phyloP scores from a whole-genome alignment of 2,329 filamentous ascomycete genomes.

The Polytolypa hystricis region DNA sequence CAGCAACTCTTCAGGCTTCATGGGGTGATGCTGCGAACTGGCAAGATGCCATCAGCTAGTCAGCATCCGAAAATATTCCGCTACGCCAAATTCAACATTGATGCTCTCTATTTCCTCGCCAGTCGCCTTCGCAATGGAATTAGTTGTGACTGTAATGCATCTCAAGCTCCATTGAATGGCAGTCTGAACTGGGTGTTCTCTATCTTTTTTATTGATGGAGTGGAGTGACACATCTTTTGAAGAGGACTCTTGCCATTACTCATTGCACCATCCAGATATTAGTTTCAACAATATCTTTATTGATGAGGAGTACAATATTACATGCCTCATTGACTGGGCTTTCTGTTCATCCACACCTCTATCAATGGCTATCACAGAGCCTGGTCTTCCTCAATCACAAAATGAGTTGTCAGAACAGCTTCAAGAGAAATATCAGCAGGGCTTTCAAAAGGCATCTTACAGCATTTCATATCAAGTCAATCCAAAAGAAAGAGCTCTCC shows the following conservation, averaged over 20 bases:
- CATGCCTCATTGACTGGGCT: slow-evolving; percentile 21
- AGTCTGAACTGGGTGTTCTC: slow-evolving; percentile 24
- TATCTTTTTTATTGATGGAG: slow-evolving; percentile 21
- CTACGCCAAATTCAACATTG: slow-evolving; percentile 11
- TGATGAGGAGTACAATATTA: slow-evolving; percentile 22
- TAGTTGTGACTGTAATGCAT: slow-evolving; percentile 14
- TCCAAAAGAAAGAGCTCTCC: slow-evolving; percentile 1
- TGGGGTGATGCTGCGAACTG: too few relatives aligned
- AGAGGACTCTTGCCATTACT: slow-evolving; percentile 9
- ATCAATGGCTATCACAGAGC: slow-evolving; percentile 12
- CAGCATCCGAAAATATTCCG: slow-evolving; percentile 5
- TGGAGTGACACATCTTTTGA: slow-evolving; percentile 14
- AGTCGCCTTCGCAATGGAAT: slow-evolving; percentile 13
- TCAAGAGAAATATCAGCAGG: slow-evolving; percentile 5
- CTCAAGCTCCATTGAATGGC: slow-evolving; percentile 17
- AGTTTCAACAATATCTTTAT: slow-evolving; percentile 30
- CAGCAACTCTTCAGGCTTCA: too few relatives aligned
- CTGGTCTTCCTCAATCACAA: slow-evolving; percentile 15
- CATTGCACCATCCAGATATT: slow-evolving; percentile 23
- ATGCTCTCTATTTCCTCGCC: slow-evolving; percentile 14
- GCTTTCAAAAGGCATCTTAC: slow-evolving; percentile 8
- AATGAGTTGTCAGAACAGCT: slow-evolving; percentile 11
- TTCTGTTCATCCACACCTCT: slow-evolving; percentile 16
- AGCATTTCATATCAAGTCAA: neutral
- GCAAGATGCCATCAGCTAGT: neutral